Evolutionary conservation across 2,329 filamentous ascomycete genomes (phyloP).

Genomic region (Neonectria hederae): DNA sequence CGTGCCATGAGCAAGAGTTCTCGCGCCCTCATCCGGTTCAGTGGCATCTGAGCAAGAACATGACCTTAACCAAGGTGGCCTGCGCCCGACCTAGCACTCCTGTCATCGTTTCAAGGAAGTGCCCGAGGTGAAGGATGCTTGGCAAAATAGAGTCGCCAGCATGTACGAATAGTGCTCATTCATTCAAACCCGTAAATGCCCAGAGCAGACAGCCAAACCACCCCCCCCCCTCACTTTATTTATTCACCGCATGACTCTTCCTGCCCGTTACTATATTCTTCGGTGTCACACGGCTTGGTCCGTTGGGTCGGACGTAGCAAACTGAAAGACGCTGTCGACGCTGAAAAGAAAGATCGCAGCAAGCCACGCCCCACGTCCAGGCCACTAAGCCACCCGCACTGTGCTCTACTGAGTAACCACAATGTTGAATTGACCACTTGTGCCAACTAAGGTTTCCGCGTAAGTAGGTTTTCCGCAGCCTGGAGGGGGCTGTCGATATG

Average conservation of each 20-base stretch:
- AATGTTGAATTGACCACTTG: background rate
- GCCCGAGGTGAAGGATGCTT: background rate
- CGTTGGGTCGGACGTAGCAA: background rate
- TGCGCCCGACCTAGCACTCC: too few relatives aligned
- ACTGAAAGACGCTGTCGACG: background rate
- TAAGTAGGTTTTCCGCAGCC: background rate
- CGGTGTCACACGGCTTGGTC: background rate
- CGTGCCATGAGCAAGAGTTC: too few relatives aligned
- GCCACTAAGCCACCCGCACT: conserved; percentile 9
- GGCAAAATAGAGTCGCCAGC: background rate
- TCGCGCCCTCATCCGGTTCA: too few relatives aligned
- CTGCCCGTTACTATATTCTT: background rate
- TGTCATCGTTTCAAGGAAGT: background rate
- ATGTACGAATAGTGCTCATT: background rate
- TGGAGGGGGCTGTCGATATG: background rate
- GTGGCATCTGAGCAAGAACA: too few relatives aligned
- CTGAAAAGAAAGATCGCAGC: background rate
- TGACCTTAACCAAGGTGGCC: too few relatives aligned
- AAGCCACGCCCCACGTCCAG: conserved; percentile 6
- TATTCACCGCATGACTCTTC: too few relatives aligned
- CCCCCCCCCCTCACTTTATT: too few relatives aligned
- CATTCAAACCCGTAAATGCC: background rate
- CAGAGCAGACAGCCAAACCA: background rate
- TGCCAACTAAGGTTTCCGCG: background rate
- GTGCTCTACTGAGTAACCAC: conserved; percentile 1